Evolutionary conservation across 495 filamentous ascomycete species (phyloP), one percentile per base, ranked within the genome.

Genomic region (Choiromyces venosus): DNA sequence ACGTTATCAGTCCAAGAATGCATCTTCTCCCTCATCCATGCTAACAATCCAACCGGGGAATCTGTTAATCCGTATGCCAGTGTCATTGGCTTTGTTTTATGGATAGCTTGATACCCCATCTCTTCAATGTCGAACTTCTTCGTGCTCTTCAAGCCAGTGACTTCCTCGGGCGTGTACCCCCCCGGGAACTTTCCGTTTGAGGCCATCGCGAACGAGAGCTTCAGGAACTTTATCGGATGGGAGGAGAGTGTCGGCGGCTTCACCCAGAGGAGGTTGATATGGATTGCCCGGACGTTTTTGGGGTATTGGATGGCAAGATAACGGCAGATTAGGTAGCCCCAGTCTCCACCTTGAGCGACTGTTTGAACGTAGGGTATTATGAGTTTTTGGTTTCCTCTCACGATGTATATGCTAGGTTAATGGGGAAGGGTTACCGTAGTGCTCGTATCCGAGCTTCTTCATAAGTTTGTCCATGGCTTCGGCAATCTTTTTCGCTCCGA

Each of bases 11-110:
- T 88, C 90, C 89, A 92, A 74, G 88, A 87, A 79, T 89, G 86
- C 36, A 91, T 84, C 75, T 91, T 91, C 81, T 91, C 90, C 71
- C 88, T 87, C 65, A 92, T 87, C 89, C 89, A 91, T 0, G 88
- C 84, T 25, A 92, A 80, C 44, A 88, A 81, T 9, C 84, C 88
- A 21, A 90, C 85, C 4, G 90, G 90, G 37, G 86, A 87, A 78
- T 91, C 89, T 2, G 84, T 82, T 0, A 91, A 83, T 1, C 81
- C 85, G 61, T 86, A 86, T 25, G 86, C 86, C 0, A 91, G 80
- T 0, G 88, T 91, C 70, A 88, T 85, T 1, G 89, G 90, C 73
- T 88, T 89, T 14, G 88, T 90, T 40, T 79, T 79, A 61, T 74
- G 44, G 12, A 64, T 37, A 4, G 29, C 25, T 12, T 25, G 37